Base-by-base conservation (phyloP, 306 rosid genomes). In the Prinsepia uniflora region DNA sequence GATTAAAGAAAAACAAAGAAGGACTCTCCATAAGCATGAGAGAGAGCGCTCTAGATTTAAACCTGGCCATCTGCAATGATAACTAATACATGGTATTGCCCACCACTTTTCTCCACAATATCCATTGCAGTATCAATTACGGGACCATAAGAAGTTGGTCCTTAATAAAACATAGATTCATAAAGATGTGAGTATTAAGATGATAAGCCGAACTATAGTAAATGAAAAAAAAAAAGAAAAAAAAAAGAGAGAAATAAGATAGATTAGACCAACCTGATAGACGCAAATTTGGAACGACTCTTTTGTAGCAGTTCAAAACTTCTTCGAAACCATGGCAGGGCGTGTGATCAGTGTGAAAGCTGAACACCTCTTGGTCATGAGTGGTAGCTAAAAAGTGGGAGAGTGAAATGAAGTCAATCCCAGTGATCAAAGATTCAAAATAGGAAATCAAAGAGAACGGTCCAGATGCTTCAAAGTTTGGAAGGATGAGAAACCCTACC, bases 11-110 rank as follows among this genome's bases (percentile, higher is more conserved):
- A 30, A 30, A 2, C 36, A 30, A 30, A 30, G 36, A 30, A 30
- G 36, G 36, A 30, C 2, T 30, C 36, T 30, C 36, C 36, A 30
- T 30, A 30, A 30, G 36, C 36, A 30, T 30, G 10, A 46, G 47
- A 72, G 75, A 53, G 74, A 48, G 45, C 7, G 53, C 43, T 24
- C 9, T 22, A 39, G 43, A 75, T 53, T 42, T 59, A 30, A 76
- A 93, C 97, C 90, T 93, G 97, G 24, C 98, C 97, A 71, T 93
- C 97, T 19, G 96, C 94, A 80, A 93, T 53, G 58, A 93, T 84
- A 70, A 93, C 88, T 79, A 93, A 78, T 13, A 88, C 96, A 80
- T 93, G 98, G 84, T 82, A 93, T 79, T 90, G 97, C 65, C 98
- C 98, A 15, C 72, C 79, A 67, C 73, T 78, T 75, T 88, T 93